Evolutionary conservation across 192 early-diverging fungal species (phyloP), one percentile per base, ranked within the genome.

Genomic region (Geranomyces michiganensis): DNA sequence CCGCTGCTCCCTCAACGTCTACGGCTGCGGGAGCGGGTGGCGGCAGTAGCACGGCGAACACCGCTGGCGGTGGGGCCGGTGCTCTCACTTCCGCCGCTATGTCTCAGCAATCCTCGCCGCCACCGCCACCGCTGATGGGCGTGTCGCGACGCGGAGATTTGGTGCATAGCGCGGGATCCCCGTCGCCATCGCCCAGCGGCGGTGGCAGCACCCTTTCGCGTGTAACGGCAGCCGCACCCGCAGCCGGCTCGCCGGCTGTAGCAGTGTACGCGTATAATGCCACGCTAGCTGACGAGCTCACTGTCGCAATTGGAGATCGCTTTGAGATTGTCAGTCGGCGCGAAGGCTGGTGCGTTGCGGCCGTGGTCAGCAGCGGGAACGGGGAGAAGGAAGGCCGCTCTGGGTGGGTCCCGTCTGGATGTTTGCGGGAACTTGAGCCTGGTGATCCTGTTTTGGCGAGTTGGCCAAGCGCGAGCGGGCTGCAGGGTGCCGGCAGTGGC

Each of bases 231-330:
- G 51, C 51, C 51, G 10, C 3, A 3, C 36, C 36, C 10, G 51
- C 51, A n/a, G 17, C 51, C 51, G 51, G 51, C 24, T 4, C 51
- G 51, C 62, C 74, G 5, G 86, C 86, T 2, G 79, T 89, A 19
- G 89, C 84, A 1, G 65, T 90, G 5, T 90, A 87, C 69, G 84
- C 86, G 43, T 89, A 88, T 79, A 76, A 78, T 30, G 82, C 87
- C 0, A 74, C 84, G 49, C 72, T 81, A 17, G 82, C 79, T 10
- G 89, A 88, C 62, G 89, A 90, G 67, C 41, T 90, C 51, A 75
- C 83, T 53, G 85, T 90, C 7, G 71, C 70, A 27, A 85, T 90
- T 44, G 89, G 89, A 45, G 88, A 88, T 63, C 74, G 80, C 45
- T 87, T 90, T 72, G 76, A 71, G 49, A 87, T 90, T 49, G 73